Evolutionary conservation across 257 asterid genomes (phyloP).

Genomic region (Leonotis leonurus): DNA sequence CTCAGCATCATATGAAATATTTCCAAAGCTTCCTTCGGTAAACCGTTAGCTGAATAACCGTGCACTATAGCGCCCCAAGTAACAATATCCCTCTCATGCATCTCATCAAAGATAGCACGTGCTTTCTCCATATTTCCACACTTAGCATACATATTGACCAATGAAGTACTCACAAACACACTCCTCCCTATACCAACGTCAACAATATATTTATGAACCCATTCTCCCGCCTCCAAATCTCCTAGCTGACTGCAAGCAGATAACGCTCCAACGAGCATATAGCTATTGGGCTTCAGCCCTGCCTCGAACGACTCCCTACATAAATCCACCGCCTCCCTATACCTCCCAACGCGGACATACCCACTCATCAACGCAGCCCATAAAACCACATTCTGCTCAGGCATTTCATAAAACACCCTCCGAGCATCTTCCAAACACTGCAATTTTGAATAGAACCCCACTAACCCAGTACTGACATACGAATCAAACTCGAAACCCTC

Average conservation of each 20-base stretch:
- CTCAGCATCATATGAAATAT: not conserved
- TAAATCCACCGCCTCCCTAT: conserved; percentile 7
- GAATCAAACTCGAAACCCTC: conserved; percentile 21
- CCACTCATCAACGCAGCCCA: conserved; percentile 12
- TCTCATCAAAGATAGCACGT: conserved; percentile 9
- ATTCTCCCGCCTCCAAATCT: conserved; percentile 9
- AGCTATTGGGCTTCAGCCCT: conserved; percentile 13
- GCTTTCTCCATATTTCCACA: conserved; percentile 16
- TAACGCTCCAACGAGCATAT: conserved; percentile 13
- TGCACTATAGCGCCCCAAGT: conserved; percentile 15
- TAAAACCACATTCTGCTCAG: conserved; percentile 8
- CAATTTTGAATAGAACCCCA: conserved; percentile 27
- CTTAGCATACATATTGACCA: conserved; percentile 16
- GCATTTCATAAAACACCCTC: conserved; percentile 19
- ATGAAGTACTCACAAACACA: conserved; percentile 6
- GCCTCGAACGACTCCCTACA: not conserved
- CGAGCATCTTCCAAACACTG: conserved; percentile 25
- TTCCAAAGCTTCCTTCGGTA: conserved; percentile 15
- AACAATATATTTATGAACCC: not conserved
- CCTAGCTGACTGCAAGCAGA: conserved; percentile 17
- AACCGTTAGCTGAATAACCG: conserved; percentile 14
- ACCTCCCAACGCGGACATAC: not conserved
- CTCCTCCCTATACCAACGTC: conserved; percentile 2
- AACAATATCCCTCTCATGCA: conserved; percentile 10
- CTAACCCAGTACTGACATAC: conserved; percentile 23